Percentiles rank a stretch among this genome's conserved stretches.
Conservation (phyloP, 352 stramenopile species). For the Thraustochytrium sp. region DNA sequence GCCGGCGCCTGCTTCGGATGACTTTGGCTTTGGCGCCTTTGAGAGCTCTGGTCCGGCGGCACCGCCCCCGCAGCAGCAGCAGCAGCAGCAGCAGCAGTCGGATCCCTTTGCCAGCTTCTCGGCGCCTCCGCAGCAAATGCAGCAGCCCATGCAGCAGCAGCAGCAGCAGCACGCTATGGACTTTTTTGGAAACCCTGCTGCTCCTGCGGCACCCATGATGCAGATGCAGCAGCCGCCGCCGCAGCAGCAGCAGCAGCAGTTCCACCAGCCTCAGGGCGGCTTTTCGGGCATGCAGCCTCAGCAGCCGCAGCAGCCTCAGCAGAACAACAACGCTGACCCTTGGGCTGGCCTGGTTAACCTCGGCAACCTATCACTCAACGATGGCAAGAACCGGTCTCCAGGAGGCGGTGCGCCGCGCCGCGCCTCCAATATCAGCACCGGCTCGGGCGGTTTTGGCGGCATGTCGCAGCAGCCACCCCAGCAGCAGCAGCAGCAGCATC, state of each 20-base stretch:
- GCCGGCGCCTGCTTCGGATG: not conserved
- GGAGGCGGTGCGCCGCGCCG: not conserved
- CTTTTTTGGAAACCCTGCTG: slow-evolving; percentile 27
- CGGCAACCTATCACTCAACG: slow-evolving; percentile 36
- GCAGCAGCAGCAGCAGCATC: not conserved
- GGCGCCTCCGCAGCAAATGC: not conserved
- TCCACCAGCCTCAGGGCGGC: not conserved
- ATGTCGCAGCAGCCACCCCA: not conserved
- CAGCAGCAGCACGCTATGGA: not conserved
- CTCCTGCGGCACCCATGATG: not conserved
- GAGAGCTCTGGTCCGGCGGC: too few relatives aligned
- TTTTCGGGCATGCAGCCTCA: not conserved
- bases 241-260: not conserved
- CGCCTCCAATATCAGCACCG: not conserved
- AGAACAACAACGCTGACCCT: not conserved
- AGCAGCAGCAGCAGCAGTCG: too few relatives aligned
- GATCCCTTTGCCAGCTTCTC: not conserved
- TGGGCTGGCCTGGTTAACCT: slow-evolving; percentile 31
- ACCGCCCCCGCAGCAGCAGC: too few relatives aligned
- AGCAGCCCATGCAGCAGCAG: not conserved
- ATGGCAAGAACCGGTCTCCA: not conserved
- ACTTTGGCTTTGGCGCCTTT: slow-evolving; percentile 42
- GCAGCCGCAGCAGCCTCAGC: slow-evolving; percentile 1
- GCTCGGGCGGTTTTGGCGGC: not conserved
- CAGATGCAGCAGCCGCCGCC: not conserved